Conservation (phyloP, 768 basidiomycete genomes). For the Serendipita indica region DNA sequence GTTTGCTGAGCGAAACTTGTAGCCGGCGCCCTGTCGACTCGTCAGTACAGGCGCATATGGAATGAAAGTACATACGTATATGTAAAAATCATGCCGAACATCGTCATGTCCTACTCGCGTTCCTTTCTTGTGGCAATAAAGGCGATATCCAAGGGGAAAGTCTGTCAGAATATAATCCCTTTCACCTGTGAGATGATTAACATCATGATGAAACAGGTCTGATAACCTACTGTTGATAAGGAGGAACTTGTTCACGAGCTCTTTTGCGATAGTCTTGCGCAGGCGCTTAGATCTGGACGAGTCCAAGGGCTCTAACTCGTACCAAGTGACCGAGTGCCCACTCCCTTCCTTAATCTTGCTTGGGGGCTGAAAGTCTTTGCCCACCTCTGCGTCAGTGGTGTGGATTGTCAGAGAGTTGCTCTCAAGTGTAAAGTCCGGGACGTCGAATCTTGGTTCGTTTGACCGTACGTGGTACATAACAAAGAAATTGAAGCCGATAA, state of each 20-base stretch:
- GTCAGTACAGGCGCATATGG: neutral
- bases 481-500: neutral
- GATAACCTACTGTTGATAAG: neutral
- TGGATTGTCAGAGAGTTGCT: neutral
- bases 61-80: neutral
- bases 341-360: neutral
- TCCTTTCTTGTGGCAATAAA: neutral
- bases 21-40: neutral
- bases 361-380: neutral
- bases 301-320: neutral
- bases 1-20: neutral
- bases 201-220: neutral
- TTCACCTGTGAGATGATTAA: neutral
- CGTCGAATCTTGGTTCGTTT: neutral
- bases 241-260: neutral
- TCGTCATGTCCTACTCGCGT: neutral
- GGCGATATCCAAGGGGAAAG: constrained; percentile 2
- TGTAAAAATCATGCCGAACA: neutral
- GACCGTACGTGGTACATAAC: neutral
- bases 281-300: neutral
- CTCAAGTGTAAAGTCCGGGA: neutral
- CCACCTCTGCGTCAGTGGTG: neutral
- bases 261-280: neutral
- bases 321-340: neutral
- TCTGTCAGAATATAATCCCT: neutral